These are phyloP conservation scores for Marasmius sp. DNA, from an alignment of 1,284 basidiomycete genomes.

Conservation along the genomic window DNA sequence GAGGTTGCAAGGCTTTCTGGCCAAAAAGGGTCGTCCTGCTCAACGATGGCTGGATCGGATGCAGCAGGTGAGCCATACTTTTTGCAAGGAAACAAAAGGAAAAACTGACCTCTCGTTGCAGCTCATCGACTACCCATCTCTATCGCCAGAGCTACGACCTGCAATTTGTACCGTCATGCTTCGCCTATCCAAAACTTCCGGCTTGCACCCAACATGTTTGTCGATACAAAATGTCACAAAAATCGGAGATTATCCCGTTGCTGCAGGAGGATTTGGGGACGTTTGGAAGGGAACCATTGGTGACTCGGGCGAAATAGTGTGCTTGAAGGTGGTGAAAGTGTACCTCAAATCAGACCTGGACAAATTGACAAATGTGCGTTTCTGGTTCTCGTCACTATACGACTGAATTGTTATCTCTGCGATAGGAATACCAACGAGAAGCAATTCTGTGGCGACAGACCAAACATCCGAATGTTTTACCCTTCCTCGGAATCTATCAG, in stretches of 20 bases:
- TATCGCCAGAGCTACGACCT: not conserved
- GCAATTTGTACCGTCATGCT: not conserved
- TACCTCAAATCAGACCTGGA: not conserved
- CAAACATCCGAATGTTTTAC: constrained; percentile 3
- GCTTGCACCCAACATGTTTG: not conserved
- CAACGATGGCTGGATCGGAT: too few species aligned
- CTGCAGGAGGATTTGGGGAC: not conserved
- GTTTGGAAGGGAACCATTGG: not conserved
- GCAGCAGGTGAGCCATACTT: too few species aligned
- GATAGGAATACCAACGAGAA: not conserved
- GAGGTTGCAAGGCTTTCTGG: too few species aligned
- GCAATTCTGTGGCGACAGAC: constrained; percentile 1
- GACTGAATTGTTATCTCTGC: not conserved
- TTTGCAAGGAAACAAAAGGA: too few species aligned
- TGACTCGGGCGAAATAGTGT: not conserved
- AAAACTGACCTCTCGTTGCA: not conserved
- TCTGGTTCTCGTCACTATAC: not conserved
- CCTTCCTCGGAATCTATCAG: constrained; percentile 1
- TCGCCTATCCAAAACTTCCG: not conserved
- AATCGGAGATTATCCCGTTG: not conserved
- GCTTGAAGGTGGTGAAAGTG: not conserved
- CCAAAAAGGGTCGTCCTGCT: too few species aligned
- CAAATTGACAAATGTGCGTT: not conserved
- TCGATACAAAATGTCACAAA: not conserved
- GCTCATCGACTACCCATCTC: not conserved